A percentile compares a stretch with the other conserved stretches of the same genome.
These are phyloP conservation scores for Aureobasidium pullulans DNA, from an alignment of 2,329 filamentous ascomycete species.

Conservation along the genomic window DNA sequence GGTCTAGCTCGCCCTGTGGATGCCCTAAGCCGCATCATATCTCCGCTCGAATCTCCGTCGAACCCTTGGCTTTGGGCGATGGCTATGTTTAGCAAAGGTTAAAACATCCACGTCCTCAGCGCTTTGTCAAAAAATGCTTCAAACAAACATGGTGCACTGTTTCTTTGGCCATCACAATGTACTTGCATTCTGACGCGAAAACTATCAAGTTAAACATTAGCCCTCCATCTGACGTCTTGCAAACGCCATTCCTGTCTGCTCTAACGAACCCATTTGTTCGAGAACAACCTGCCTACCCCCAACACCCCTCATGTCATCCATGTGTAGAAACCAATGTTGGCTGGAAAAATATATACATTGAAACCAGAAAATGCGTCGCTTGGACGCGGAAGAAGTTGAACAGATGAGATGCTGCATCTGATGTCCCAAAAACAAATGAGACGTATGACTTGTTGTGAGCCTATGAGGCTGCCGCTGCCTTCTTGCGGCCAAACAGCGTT, in stretches of 20 bases:
- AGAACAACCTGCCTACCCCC: background rate
- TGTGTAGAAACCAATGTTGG: background rate
- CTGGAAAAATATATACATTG: constrained; percentile 3
- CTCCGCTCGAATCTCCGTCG: background rate
- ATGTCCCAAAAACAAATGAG: background rate
- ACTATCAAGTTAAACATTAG: constrained; percentile 7
- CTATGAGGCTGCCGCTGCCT: constrained; percentile 6
- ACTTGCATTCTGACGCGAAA: background rate
- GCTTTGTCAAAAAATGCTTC: background rate
- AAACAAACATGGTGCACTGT: background rate
- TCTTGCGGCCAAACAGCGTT: constrained; percentile 17
- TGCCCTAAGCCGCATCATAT: background rate
- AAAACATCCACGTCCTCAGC: background rate
- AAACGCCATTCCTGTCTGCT: background rate
- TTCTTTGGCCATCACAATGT: background rate
- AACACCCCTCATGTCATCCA: background rate
- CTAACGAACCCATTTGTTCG: background rate
- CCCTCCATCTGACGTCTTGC: background rate
- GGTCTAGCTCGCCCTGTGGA: background rate
- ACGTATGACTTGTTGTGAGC: background rate
- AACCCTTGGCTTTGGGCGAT: background rate
- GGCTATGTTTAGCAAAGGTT: background rate
- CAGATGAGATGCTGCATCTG: background rate
- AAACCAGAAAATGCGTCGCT: background rate
- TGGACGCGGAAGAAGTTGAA: background rate